Evolutionary conservation across 2,329 filamentous ascomycete genomes (phyloP), one percentile per base, ranked within the genome.

Genomic region (Chaetomiaceae sp.): DNA sequence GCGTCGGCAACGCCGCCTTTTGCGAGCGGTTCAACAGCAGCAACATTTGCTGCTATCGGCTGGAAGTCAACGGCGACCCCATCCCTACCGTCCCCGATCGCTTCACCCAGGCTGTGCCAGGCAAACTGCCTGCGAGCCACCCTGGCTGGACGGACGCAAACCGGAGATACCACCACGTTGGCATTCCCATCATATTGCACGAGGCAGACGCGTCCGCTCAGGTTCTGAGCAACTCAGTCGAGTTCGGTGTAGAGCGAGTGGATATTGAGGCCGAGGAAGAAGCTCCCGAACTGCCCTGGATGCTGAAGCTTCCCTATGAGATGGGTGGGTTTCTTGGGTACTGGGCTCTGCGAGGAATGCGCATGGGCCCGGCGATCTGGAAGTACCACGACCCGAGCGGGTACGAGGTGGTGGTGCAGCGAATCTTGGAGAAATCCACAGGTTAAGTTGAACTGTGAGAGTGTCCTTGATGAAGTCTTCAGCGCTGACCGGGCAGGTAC

Each of bases 61-160:
- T 48, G 14, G 24, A 24, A 18, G 11, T 44, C 2, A 37, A 40
- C 19, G 30, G 26, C 5, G 46, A 48, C 41, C 46, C 46, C 2
- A 44, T 48, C 32, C 46, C 46, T 8, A 48, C 46, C 3, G 36
- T 48, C 14, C 46, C 46, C 9, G 46, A 48, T 26, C 36, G 46
- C 15, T 44, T 40, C 41, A 48, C 36, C 5, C 46, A 48, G 24
- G 46, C 46, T n/a, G 26, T 48, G 18, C 46, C 46, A 0, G 41
- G 14, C 7, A 44, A 40, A 32, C 9, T 48, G 2, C 37, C 41
- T 3, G 18, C 40, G 22, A 44, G 36, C 30, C 17, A 36, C 27
- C 41, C 30, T 6, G 12, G 18, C 18, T 30, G 22, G 22, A 44
- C 40, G 6, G 34, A 11, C 10, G 18, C 32, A 18, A 37, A 44